A percentile compares a stretch with the other conserved stretches of the same genome.
Conservation (phyloP, 225 moss, liverwort and hornwort genomes). For the Climacium dendroides region DNA sequence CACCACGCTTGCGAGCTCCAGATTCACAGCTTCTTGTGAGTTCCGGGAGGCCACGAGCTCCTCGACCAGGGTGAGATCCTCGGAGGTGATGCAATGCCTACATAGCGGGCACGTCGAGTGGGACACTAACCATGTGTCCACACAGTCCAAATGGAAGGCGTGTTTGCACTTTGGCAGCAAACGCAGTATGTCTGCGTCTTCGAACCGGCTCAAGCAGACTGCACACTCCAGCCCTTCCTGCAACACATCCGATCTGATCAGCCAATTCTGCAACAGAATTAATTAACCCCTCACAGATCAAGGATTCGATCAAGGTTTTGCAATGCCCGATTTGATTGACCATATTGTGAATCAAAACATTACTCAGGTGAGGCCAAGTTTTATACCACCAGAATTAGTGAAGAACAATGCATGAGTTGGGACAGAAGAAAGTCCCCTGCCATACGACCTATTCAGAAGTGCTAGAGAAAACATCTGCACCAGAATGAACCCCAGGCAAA, state of each 20-base stretch:
- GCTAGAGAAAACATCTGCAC: not conserved
- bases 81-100: constrained; percentile 55
- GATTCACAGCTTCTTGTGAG: constrained; percentile 35
- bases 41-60: constrained; percentile 22
- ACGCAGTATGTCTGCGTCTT: constrained; percentile 63
- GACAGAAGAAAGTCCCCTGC: not conserved
- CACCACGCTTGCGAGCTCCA: constrained; percentile 24
- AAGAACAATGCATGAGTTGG: not conserved
- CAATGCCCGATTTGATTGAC: not conserved
- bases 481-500: no score
- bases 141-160: constrained; percentile 83
- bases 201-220: constrained; percentile 79
- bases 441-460: not conserved
- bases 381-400: not conserved
- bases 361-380: not conserved
- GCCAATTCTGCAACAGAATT: not conserved
- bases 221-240: constrained; percentile 83
- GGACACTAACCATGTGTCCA: constrained; percentile 75
- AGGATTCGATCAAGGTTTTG: not conserved
- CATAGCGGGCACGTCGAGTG: constrained; percentile 94
- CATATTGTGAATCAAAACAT: not conserved
- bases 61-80: constrained; percentile 50
- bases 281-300: not conserved
- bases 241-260: not conserved
- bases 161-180: constrained; percentile 88